Conservation (phyloP, 2,329 filamentous ascomycete species). For the Fusarium kyushuense region DNA sequence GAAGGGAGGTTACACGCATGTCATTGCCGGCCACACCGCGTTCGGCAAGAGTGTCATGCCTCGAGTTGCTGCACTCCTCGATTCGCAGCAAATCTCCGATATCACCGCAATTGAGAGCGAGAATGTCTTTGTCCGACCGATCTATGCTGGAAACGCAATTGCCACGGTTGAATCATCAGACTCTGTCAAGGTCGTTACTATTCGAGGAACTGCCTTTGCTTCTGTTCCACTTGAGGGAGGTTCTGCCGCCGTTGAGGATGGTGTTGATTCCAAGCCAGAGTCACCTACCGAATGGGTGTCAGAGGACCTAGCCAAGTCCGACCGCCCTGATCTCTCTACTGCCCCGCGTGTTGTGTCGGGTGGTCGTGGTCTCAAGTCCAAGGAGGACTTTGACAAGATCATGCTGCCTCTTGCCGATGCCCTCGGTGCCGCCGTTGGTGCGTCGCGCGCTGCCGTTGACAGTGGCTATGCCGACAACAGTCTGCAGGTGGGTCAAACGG, state of each 20-base stretch:
- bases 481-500: slow-evolving; percentile 96
- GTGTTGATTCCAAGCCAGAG: slow-evolving; percentile 83
- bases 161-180: slow-evolving; percentile 94
- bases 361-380: slow-evolving; percentile 94
- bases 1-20: slow-evolving; percentile 92
- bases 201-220: slow-evolving; percentile 92
- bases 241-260: slow-evolving; percentile 81
- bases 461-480: slow-evolving; percentile 99
- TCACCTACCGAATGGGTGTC: slow-evolving; percentile 88
- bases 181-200: slow-evolving; percentile 86
- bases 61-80: slow-evolving; percentile 88
- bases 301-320: slow-evolving; percentile 91
- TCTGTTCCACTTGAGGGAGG: slow-evolving; percentile 77
- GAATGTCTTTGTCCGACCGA: slow-evolving; percentile 94
- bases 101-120: slow-evolving; percentile 88
- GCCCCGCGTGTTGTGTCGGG: slow-evolving; percentile 91
- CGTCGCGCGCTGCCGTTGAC: slow-evolving; percentile 94
- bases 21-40: slow-evolving; percentile 90
- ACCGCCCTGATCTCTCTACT: slow-evolving; percentile 93
- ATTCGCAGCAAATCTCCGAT: slow-evolving; percentile 94
- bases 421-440: slow-evolving; percentile 94
- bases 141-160: slow-evolving; percentile 98
- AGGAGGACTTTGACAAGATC: slow-evolving; percentile 94
- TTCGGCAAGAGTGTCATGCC: slow-evolving; percentile 97
- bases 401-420: slow-evolving; percentile 94